phyloP scores from a whole-genome alignment of 2,329 filamentous ascomycete genomes.

The Arthrinium puccinioides region DNA sequence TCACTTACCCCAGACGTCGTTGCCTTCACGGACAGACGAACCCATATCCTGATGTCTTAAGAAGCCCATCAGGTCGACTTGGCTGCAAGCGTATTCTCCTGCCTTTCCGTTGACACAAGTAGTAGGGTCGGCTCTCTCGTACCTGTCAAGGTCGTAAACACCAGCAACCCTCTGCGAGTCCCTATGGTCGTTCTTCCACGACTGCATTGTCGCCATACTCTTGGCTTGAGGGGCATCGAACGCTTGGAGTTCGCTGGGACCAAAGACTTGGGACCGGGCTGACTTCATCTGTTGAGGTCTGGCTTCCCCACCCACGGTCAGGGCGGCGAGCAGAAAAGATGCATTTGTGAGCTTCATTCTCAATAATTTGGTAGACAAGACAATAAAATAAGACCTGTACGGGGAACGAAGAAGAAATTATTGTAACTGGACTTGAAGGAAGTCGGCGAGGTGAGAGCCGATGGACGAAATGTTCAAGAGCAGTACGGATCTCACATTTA shows the following conservation, averaged over 20 bases:
- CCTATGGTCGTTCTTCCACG: constrained; percentile 1
- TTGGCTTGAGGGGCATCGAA: constrained; percentile 2
- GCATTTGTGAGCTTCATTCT: constrained; percentile 5
- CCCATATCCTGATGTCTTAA: constrained; percentile 29
- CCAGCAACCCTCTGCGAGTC: constrained; percentile 1
- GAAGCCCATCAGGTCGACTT: constrained; percentile 30
- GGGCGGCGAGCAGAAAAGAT: constrained; percentile 4
- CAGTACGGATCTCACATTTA: no score
- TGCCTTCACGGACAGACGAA: constrained; percentile 25
- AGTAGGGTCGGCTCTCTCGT: constrained; percentile 2
- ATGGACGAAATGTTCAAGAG: no score
- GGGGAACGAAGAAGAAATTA: no score
- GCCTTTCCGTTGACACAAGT: constrained; percentile 23
- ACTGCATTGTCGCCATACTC: constrained; percentile 1
- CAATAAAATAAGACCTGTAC: no score
- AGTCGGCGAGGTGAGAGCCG: no score
- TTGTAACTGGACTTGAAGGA: no score
- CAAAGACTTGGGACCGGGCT: background rate
- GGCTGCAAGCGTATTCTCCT: constrained; percentile 27
- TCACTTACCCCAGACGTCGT: constrained; percentile 27
- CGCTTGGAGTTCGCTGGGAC: constrained; percentile 1
- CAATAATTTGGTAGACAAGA: no score
- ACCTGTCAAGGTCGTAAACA: constrained; percentile 1
- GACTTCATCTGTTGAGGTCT: background rate
- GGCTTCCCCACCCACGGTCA: background rate